phyloP scores from a whole-genome alignment of 2,329 filamentous ascomycete genomes.

The Didymella pomorum region DNA sequence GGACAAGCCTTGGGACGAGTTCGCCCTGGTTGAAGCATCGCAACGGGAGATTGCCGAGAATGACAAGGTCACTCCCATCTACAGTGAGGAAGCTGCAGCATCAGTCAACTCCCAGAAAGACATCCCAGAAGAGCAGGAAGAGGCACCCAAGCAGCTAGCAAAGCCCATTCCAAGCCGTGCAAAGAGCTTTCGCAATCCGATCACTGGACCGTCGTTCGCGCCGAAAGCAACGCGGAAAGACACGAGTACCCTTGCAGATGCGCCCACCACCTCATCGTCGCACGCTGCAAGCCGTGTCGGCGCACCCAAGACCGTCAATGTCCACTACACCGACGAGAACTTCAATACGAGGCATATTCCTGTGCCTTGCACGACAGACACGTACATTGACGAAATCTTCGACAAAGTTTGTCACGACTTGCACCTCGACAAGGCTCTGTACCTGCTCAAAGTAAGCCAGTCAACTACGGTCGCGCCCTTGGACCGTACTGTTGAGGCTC shows the following conservation, averaged over 20 bases:
- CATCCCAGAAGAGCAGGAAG: conserved; percentile 26
- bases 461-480: conserved; percentile 78
- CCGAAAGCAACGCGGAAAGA: conserved; percentile 58
- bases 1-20: conserved; percentile 82
- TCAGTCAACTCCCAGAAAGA: conserved; percentile 44
- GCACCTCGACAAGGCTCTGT: conserved; percentile 78
- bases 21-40: conserved; percentile 78
- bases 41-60: conserved; percentile 74
- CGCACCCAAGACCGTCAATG: conserved; percentile 73
- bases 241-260: conserved; percentile 54
- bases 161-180: conserved; percentile 45
- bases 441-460: conserved; percentile 78
- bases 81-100: conserved; percentile 62
- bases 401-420: conserved; percentile 80
- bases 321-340: conserved; percentile 75
- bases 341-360: conserved; percentile 75
- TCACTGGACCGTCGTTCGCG: conserved; percentile 59
- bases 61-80: conserved; percentile 71
- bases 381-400: conserved; percentile 82
- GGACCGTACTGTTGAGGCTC: conserved; percentile 80
- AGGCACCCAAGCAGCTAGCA: conserved; percentile 26
- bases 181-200: conserved; percentile 59
- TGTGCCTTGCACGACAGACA: conserved; percentile 80
- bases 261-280: conserved; percentile 53
- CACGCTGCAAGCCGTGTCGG: conserved; percentile 66